Evolutionary conservation across 768 basidiomycete species (phyloP).

Genomic region (Lentinula lateritia): DNA sequence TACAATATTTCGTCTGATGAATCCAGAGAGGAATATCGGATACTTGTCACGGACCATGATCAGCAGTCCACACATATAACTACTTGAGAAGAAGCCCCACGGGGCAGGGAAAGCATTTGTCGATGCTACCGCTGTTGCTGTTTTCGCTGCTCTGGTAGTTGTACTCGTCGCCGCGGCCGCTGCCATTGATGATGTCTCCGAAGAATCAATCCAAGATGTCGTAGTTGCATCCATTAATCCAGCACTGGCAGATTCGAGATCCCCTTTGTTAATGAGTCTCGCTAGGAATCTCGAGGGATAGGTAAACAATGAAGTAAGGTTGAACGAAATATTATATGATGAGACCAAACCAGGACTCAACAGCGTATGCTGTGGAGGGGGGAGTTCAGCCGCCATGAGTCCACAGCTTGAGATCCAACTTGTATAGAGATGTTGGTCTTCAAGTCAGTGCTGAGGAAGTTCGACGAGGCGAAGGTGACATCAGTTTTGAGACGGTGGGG

Average conservation of each 20-base stretch:
- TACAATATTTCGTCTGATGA: neutral
- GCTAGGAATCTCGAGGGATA: conserved; percentile 35
- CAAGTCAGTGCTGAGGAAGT: neutral
- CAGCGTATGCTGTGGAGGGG: neutral
- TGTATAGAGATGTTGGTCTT: neutral
- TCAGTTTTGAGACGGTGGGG: no score
- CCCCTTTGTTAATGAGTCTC: conserved; percentile 31
- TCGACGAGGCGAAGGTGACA: neutral
- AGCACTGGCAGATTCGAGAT: conserved; percentile 11
- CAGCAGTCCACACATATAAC: conserved; percentile 64
- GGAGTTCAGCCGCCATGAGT: neutral
- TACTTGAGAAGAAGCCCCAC: conserved; percentile 69
- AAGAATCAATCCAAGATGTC: conserved; percentile 6
- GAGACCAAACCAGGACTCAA: neutral
- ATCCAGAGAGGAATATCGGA: neutral
- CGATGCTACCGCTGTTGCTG: neutral
- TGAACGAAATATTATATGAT: conserved; percentile 34
- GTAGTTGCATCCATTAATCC: conserved; percentile 6
- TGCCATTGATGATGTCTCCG: conserved; percentile 6
- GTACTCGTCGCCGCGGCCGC: neutral
- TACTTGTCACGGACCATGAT: conserved; percentile 44
- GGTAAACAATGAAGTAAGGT: conserved; percentile 30
- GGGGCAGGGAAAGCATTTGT: conserved; percentile 43
- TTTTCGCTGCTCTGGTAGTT: neutral
- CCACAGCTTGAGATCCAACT: neutral